Evolutionary conservation across 1,139 yeast genomes (phyloP).

Genomic region (Saccharomyces hybrid): DNA sequence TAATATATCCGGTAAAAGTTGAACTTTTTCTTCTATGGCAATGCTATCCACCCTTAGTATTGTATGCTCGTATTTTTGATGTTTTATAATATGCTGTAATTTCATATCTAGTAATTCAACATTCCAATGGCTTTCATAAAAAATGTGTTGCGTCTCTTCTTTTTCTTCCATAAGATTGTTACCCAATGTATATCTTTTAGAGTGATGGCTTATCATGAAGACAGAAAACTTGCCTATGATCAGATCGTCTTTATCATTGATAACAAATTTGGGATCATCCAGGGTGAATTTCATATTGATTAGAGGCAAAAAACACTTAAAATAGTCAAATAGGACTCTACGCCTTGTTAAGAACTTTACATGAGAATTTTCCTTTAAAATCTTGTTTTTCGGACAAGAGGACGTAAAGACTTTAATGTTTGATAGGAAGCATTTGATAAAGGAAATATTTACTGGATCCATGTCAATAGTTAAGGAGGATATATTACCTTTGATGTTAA

Average conservation of each 20-base stretch:
- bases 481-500: conserved; percentile 44
- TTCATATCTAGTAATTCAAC: conserved; percentile 21
- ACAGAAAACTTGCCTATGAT: conserved; percentile 20
- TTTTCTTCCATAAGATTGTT: conserved; percentile 3
- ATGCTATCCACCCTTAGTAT: conserved; percentile 24
- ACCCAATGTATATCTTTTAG: conserved; percentile 14
- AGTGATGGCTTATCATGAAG: conserved; percentile 17
- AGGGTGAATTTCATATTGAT: conserved; percentile 27
- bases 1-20: conserved; percentile 23
- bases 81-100: conserved; percentile 15
- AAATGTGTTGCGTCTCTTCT: conserved; percentile 11
- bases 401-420: conserved; percentile 25
- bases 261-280: conserved; percentile 29
- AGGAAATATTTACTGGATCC: conserved; percentile 32
- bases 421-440: conserved; percentile 28
- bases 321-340: conserved; percentile 16
- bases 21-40: conserved; percentile 15
- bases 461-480: conserved; percentile 39
- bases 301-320: conserved; percentile 25
- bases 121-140: conserved; percentile 16
- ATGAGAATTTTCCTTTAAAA: conserved; percentile 4
- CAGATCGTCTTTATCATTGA: conserved; percentile 22
- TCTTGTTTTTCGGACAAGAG: conserved; percentile 14
- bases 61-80: conserved; percentile 15
- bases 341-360: conserved; percentile 7